Evolutionary conservation across 306 rosid species (phyloP).

Genomic region (Carpinus fangiana): DNA sequence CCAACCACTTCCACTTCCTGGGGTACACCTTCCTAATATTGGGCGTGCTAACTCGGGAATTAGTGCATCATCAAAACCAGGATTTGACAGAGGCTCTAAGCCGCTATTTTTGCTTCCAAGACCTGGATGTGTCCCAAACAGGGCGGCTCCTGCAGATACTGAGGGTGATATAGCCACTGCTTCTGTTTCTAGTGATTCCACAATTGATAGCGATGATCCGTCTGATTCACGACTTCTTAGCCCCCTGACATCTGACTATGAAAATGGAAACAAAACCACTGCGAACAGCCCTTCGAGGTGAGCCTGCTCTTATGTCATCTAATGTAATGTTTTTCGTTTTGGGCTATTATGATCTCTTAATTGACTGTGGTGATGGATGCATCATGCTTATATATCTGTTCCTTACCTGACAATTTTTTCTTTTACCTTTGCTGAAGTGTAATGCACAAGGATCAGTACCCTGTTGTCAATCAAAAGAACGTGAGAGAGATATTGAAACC

Average conservation of each 20-base stretch:
- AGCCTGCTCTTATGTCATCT: conserved; percentile 28
- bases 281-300: conserved; percentile 83
- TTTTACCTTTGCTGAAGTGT: conserved; percentile 50
- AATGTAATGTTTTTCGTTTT: conserved; percentile 20
- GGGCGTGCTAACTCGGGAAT: conserved; percentile 85
- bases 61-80: conserved; percentile 61
- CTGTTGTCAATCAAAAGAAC: conserved; percentile 45
- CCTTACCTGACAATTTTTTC: conserved; percentile 39
- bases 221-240: conserved; percentile 68
- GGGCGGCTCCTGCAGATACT: conserved; percentile 60
- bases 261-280: conserved; percentile 69
- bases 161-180: conserved; percentile 70
- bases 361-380: background rate
- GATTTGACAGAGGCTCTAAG: conserved; percentile 61
- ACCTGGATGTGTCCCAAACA: conserved; percentile 64
- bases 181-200: conserved; percentile 71
- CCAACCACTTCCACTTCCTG: conserved; percentile 96
- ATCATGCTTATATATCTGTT: background rate
- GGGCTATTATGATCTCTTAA: conserved; percentile 11
- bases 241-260: conserved; percentile 69
- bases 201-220: conserved; percentile 78
- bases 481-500: conserved; percentile 60
- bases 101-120: conserved; percentile 62
- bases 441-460: conserved; percentile 65
- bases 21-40: conserved; percentile 59